Conservation (phyloP, 2,329 filamentous ascomycete species). For the Talaromyces marneffei region DNA sequence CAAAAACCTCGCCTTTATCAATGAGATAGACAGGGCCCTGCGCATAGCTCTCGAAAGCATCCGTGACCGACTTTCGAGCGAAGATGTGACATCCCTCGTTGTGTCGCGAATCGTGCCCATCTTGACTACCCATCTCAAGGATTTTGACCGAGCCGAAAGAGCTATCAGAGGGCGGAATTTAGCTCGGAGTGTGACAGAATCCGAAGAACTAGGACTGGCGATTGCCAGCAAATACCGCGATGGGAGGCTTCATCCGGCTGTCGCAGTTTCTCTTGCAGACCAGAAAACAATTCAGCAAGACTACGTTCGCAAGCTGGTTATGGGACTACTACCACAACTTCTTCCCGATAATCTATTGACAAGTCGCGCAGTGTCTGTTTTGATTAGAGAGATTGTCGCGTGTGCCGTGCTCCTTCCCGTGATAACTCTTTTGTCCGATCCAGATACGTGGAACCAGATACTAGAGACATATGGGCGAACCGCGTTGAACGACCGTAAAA, state of each 20-base stretch:
- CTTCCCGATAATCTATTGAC: constrained; percentile 68
- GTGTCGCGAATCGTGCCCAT: constrained; percentile 82
- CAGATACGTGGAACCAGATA: constrained; percentile 95
- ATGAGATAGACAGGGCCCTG: constrained; percentile 78
- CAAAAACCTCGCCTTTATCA: constrained; percentile 68
- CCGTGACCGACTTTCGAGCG: constrained; percentile 63
- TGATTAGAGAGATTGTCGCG: constrained; percentile 84
- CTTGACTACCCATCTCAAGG: constrained; percentile 78
- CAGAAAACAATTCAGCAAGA: constrained; percentile 81
- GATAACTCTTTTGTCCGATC: constrained; percentile 74
- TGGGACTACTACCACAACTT: constrained; percentile 65
- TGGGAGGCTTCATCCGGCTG: constrained; percentile 81
- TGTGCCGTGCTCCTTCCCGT: constrained; percentile 85
- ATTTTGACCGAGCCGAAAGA: constrained; percentile 86
- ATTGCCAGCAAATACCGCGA: constrained; percentile 92
- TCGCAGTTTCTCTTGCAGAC: constrained; percentile 74
- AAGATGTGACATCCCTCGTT: constrained; percentile 78
- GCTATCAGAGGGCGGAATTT: constrained; percentile 80
- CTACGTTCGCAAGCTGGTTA: constrained; percentile 71
- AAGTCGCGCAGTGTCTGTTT: constrained; percentile 71
- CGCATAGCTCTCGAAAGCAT: constrained; percentile 66
- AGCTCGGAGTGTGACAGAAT: constrained; percentile 86
- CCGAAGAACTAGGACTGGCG: constrained; percentile 88
- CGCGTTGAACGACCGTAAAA: constrained; percentile 90
- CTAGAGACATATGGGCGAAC: constrained; percentile 84